phyloP scores from a whole-genome alignment of 305 asterid genomes.

The Fraxinus ornus region DNA sequence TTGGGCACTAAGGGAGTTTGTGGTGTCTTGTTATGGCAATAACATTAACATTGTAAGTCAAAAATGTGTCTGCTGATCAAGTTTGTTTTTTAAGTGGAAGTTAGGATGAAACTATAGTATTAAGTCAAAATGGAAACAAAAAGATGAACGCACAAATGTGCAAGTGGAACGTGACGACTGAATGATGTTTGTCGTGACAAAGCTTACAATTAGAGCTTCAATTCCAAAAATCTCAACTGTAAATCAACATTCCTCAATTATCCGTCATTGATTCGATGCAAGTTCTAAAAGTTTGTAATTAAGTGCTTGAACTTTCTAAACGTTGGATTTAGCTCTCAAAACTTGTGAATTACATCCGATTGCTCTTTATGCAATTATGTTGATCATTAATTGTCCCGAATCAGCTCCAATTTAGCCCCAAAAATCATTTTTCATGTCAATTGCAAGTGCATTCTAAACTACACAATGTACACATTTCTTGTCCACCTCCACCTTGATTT shows the following conservation, averaged over 20 bases:
- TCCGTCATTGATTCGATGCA: no score
- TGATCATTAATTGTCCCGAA: no score
- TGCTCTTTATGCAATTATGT: no score
- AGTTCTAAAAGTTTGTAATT: no score
- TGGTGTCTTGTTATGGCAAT: conserved; percentile 25
- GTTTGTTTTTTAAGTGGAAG: conserved; percentile 21
- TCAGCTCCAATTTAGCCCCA: no score
- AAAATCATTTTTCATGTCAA: no score
- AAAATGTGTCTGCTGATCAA: conserved; percentile 3
- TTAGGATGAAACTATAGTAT: conserved; percentile 18
- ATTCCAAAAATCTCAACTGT: no score
- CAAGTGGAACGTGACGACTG: conserved; percentile 26
- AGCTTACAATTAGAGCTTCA: neutral
- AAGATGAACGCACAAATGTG: conserved; percentile 18
- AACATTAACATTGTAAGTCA: conserved; percentile 15
- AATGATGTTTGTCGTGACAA: neutral
- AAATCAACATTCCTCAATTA: no score
- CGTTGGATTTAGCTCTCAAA: no score
- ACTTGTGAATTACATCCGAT: no score
- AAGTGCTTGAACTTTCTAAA: no score
- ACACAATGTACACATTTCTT: neutral
- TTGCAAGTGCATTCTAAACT: neutral
- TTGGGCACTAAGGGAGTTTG: neutral
- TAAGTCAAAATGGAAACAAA: conserved; percentile 21
- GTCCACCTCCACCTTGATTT: neutral